phyloP scores from a whole-genome alignment of 2,329 filamentous ascomycete species.

The Cladobotryum mycophilum region DNA sequence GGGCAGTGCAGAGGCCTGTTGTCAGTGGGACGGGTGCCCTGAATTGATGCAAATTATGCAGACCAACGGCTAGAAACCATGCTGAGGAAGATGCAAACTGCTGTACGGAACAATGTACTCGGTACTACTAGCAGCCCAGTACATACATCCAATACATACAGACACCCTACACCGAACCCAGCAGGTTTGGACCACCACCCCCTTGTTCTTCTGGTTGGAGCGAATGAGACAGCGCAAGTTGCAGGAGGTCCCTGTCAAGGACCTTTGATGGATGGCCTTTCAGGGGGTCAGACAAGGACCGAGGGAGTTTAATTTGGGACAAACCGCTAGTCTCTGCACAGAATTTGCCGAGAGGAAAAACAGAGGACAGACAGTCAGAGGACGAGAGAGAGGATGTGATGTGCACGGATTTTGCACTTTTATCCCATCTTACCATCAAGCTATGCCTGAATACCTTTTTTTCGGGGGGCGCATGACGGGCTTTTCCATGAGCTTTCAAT shows the following conservation, averaged over 20 bases:
- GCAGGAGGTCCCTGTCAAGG: no score
- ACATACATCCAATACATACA: no score
- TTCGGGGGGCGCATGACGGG: no score
- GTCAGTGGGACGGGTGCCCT: not conserved
- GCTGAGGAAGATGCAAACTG: no score
- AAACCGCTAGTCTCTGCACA: not conserved
- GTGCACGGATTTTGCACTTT: no score
- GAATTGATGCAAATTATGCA: not conserved
- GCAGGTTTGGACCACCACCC: no score
- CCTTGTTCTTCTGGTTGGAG: slow-evolving; percentile 2
- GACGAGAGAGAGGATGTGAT: not conserved
- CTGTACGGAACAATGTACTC: no score
- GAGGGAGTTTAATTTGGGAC: slow-evolving; percentile 6
- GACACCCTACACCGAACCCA: no score
- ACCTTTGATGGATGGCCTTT: not conserved
- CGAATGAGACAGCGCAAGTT: slow-evolving; percentile 15
- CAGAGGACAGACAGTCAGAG: not conserved
- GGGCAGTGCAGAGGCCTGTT: slow-evolving; percentile 2
- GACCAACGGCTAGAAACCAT: not conserved
- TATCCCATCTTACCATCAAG: no score
- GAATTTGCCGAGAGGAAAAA: not conserved
- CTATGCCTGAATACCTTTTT: no score
- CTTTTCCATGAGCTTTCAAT: no score
- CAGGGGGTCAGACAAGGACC: not conserved
- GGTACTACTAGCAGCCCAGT: no score